Conservation (phyloP, 257 asterid genomes). For the Ocimum tenuiflorum region DNA sequence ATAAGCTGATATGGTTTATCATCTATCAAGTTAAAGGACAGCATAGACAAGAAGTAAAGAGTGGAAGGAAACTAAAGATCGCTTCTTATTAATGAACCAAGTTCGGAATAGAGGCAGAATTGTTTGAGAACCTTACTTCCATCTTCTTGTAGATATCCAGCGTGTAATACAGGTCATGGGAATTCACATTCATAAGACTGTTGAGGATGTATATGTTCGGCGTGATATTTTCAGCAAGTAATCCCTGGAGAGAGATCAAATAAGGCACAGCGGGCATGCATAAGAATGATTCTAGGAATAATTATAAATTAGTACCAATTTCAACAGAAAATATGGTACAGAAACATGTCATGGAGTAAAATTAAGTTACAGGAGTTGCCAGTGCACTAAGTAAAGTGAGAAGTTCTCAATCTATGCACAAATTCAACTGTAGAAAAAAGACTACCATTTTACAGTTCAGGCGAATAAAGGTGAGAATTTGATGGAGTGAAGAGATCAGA, state of each 20-base stretch:
- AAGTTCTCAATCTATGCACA: neutral
- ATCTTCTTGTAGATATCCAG: constrained; percentile 58
- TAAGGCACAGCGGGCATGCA: constrained; percentile 23
- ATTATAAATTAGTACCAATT: constrained; percentile 1
- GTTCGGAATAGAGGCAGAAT: constrained; percentile 1
- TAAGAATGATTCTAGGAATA: constrained; percentile 1
- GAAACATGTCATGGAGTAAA: neutral
- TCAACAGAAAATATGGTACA: neutral
- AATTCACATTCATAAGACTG: constrained; percentile 94
- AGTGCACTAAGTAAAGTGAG: neutral
- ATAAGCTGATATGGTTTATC: constrained; percentile 16
- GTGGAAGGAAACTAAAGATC: constrained; percentile 4
- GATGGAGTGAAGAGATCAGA: no score
- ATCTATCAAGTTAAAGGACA: constrained; percentile 12
- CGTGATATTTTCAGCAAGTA: constrained; percentile 45
- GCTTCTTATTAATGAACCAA: neutral
- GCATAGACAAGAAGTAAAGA: neutral
- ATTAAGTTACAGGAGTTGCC: neutral
- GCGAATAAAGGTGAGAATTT: neutral
- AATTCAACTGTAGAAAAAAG: neutral
- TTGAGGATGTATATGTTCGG: constrained; percentile 74
- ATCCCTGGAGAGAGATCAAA: constrained; percentile 50
- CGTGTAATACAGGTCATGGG: constrained; percentile 70
- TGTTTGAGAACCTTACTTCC: constrained; percentile 49
- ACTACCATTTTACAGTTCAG: neutral